phyloP scores from a whole-genome alignment of 2,329 filamentous ascomycete species.

The Cladophialophora bantiana region DNA sequence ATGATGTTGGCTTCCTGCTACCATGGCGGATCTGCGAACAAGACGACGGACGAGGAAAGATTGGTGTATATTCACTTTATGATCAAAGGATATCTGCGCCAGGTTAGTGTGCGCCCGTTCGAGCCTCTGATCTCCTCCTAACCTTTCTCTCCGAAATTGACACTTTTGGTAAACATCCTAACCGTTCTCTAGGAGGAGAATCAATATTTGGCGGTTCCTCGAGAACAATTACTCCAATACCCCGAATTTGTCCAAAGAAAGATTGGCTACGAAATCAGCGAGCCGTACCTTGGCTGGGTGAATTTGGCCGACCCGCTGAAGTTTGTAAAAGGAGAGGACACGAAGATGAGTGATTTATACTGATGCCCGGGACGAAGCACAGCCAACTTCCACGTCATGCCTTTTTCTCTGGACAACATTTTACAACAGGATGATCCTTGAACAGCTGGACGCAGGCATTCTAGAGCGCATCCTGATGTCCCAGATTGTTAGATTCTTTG shows the following conservation, averaged over 20 bases:
- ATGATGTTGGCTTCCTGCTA: slow-evolving; percentile 48
- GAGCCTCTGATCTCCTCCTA: not conserved
- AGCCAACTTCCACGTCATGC: not conserved
- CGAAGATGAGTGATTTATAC: slow-evolving; percentile 15
- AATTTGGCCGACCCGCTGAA: slow-evolving; percentile 15
- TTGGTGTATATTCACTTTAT: slow-evolving; percentile 47
- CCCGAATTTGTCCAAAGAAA: slow-evolving; percentile 34
- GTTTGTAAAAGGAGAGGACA: slow-evolving; percentile 6
- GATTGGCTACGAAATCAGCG: slow-evolving; percentile 38
- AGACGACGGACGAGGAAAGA: slow-evolving; percentile 45
- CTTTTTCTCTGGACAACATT: not conserved
- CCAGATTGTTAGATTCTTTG: too few relatives aligned
- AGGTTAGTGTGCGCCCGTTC: not conserved
- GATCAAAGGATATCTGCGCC: slow-evolving; percentile 45
- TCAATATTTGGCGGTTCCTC: slow-evolving; percentile 44
- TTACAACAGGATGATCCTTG: too few relatives aligned
- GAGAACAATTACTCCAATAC: slow-evolving; percentile 27
- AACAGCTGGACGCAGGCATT: too few relatives aligned
- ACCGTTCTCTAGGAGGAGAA: slow-evolving; percentile 46
- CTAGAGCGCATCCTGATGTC: too few relatives aligned
- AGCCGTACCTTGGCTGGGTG: slow-evolving; percentile 29
- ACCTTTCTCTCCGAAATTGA: not conserved
- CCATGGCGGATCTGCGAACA: slow-evolving; percentile 46
- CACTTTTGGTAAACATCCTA: not conserved
- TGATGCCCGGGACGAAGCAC: slow-evolving; percentile 2